Conservation (phyloP, 805 yeast species). For the Candida ficus region DNA sequence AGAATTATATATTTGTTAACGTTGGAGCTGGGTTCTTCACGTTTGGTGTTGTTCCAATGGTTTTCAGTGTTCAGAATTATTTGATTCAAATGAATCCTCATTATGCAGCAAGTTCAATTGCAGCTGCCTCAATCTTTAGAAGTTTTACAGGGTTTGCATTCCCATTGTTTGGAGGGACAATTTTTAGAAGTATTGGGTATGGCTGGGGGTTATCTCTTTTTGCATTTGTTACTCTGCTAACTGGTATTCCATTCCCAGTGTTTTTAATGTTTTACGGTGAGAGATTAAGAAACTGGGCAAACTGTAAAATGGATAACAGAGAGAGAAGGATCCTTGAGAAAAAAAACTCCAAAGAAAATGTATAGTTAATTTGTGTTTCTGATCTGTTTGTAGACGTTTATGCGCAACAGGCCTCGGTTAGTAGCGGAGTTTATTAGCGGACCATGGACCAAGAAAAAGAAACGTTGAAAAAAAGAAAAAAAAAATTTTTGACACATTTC, state of each 20-base stretch:
- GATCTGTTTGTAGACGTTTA: too few relatives aligned
- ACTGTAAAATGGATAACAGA: conserved; percentile 39
- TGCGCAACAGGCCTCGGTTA: too few relatives aligned
- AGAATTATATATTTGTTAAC: conserved; percentile 59
- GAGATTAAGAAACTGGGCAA: conserved; percentile 51
- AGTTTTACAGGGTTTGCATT: conserved; percentile 64
- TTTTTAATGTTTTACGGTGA: conserved; percentile 54
- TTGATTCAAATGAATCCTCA: conserved; percentile 66
- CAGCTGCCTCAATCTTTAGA: conserved; percentile 64
- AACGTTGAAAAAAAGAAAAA: too few relatives aligned
- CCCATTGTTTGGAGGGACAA: conserved; percentile 57
- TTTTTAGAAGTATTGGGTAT: conserved; percentile 53
- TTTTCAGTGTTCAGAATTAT: conserved; percentile 61
- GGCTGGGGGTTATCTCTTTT: conserved; percentile 71
- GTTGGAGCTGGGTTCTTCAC: conserved; percentile 62
- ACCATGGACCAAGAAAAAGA: too few relatives aligned
- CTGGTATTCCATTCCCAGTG: conserved; percentile 67
- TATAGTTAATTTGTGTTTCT: too few relatives aligned
- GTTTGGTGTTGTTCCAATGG: conserved; percentile 54
- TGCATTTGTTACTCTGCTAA: conserved; percentile 48
- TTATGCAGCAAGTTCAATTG: conserved; percentile 64
- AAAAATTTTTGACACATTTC: too few relatives aligned
- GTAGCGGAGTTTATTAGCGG: too few relatives aligned
- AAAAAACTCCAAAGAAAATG: too few relatives aligned
- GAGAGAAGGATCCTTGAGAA: too few relatives aligned